Base-by-base conservation (phyloP, 2,329 filamentous ascomycete species). In the Metarhizium rileyi region DNA sequence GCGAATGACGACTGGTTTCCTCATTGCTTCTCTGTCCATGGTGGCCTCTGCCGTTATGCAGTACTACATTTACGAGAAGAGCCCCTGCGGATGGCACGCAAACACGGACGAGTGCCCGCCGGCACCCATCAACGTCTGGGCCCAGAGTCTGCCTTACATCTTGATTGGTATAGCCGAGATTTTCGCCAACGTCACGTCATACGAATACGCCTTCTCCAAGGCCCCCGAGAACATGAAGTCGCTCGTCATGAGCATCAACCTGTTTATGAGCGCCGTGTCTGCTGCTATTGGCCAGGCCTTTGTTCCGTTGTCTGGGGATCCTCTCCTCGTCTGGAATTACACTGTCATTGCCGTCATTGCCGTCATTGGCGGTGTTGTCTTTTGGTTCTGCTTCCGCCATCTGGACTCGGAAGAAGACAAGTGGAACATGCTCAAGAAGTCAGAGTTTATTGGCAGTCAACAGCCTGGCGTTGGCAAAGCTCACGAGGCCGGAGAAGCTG, bases 171-270 rank as follows among this genome's bases (percentile, higher is more conserved):
- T 77, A 4, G 70, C 74, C 8, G 75, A 78, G 64, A 74, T 78
- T 48, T 72, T 78, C 56, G 70, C 74, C 54, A 76, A 76, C 59
- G 73, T 77, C 51, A 76, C 75, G 16, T 81, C 81, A 1, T 79
- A 86, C 55, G 86, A 89, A 63, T 88, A 87, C 55, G 86, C 86
- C 30, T 90, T 82, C 70, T 83, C 82, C 63, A 87, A 88, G 67
- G 84, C 85, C 0, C 86, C 86, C 25, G 80, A 77, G 60, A 89
- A 88, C 70, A 90, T 90, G 86, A 83, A 84, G 56, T 86, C 82
- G 1, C 73, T 90, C n/a, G 84, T 90, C 58, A 75, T 78, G 65
- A 78, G 79, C 20, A 72, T 89, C 58, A 82, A 82, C 61, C 73
- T 88, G 36, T 83, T 86, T 70, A 87, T 80, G 75, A 82, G 74